A percentile compares a stretch with the other conserved stretches of the same genome.
Conservation (phyloP, 129 eudicot species). For the Oenanthe sinensis region DNA sequence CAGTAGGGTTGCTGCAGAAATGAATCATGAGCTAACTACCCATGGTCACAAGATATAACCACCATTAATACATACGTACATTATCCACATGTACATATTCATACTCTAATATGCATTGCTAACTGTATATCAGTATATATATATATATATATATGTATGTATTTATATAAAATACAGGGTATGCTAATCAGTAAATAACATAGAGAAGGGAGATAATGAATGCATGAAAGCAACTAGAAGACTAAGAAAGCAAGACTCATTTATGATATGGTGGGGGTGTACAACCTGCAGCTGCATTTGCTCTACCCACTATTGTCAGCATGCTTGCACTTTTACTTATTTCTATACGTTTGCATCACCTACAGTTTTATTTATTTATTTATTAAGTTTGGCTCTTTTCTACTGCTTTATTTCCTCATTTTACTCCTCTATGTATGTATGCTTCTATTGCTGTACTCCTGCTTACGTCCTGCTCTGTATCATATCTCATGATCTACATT, state of each 20-base stretch:
- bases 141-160: neutral
- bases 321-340: slow-evolving; percentile 12
- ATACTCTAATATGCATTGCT: no score
- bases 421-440: neutral
- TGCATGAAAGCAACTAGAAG: slow-evolving; percentile 29
- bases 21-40: slow-evolving; percentile 21
- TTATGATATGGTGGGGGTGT: slow-evolving; percentile 20
- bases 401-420: neutral
- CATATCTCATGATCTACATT: neutral
- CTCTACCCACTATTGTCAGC: slow-evolving; percentile 23
- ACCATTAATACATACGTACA: slow-evolving; percentile 1
- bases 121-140: no score
- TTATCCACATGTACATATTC: neutral
- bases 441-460: neutral
- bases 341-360: neutral
- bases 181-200: slow-evolving; percentile 15
- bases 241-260: slow-evolving; percentile 1
- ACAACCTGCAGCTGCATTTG: slow-evolving; percentile 2
- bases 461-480: neutral
- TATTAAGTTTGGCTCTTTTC: neutral
- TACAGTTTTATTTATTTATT: neutral
- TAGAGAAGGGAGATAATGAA: slow-evolving; percentile 15
- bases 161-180: neutral
- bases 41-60: slow-evolving; percentile 1
- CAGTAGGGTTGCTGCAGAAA: slow-evolving; percentile 1